Evolutionary conservation across 1,284 basidiomycete species (phyloP), one percentile per base, ranked within the genome.

Genomic region (Leccinum pachyderme): DNA sequence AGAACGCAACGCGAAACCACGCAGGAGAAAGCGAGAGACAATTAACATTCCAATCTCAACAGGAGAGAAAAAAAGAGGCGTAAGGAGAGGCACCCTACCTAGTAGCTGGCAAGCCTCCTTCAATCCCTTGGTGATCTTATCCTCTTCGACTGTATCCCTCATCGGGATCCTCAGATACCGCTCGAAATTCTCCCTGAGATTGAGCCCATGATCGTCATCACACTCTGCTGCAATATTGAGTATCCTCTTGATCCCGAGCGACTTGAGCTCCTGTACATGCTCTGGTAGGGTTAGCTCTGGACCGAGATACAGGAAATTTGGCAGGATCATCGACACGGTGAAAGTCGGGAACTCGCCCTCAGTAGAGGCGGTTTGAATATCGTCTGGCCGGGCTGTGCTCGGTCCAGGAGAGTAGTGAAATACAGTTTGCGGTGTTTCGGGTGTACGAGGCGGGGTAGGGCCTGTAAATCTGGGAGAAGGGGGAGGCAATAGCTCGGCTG

Each of bases 141-240:
- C 89, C 72, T 98, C 95, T 70, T 98, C 95, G 13, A 98, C 93
- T 3, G 86, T 93, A 74, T 98, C 95, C 61, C 92, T 80, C 90
- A 98, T 94, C 2, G 93, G 91, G 35, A 98, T 88, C 62, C 87
- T 87, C 47, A 83, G 77, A 69, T 98, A 97, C 59, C 83, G 82
- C 60, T 92, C 89, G 68, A 98, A 96, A 25, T 77, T 76, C 51
- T 82, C 77, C 29, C 77, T 77, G 56, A 95, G 65, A 22, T 76
- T 73, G 56, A 95, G 73, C 0, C 86, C 90, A 54, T 87, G 83
- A 67, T 93, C 86, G 62, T 94, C 84, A 61, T 93, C 86, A 69
- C 93, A 95, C 71, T 98, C 96, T 28, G 82, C 79, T 5, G 95
- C 95, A 37, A 97, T 86, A 66, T 98, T 98, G 56, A 98, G 73